Evolutionary conservation across 164 flowering plant genomes (phyloP).

Genomic region (Magnolia kwangsiensis): DNA sequence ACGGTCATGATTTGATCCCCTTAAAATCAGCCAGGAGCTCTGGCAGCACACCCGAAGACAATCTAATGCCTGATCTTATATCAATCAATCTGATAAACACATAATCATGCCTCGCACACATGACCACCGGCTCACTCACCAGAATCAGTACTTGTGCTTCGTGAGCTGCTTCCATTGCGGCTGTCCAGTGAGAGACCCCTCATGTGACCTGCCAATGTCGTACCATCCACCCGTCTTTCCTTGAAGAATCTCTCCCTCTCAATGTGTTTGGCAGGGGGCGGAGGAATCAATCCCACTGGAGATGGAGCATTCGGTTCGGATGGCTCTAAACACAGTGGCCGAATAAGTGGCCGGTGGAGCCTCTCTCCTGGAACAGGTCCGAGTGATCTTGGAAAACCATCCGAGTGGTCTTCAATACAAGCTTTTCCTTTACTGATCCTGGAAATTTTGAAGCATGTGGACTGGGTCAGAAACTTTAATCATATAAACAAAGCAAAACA

Average conservation of each 20-base stretch:
- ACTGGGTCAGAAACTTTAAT: too few relatives aligned
- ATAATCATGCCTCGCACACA: not conserved
- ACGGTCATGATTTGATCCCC: not conserved
- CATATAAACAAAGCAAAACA: too few relatives aligned
- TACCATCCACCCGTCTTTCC: slow-evolving; percentile 58
- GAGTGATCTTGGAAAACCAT: slow-evolving; percentile 39
- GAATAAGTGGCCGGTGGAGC: slow-evolving; percentile 69
- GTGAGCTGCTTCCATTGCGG: slow-evolving; percentile 69
- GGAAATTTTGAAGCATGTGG: slow-evolving; percentile 6
- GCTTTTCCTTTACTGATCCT: slow-evolving; percentile 95
- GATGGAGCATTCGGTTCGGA: slow-evolving; percentile 20
- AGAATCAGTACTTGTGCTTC: slow-evolving; percentile 60
- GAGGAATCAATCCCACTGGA: slow-evolving; percentile 57
- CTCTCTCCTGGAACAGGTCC: slow-evolving; percentile 47
- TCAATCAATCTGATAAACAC: not conserved
- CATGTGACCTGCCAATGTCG: slow-evolving; percentile 44
- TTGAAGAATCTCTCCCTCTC: slow-evolving; percentile 88
- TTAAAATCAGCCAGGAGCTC: not conserved
- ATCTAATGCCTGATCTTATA: not conserved
- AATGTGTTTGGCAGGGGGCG: slow-evolving; percentile 81
- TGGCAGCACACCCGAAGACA: not conserved
- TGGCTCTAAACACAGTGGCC: slow-evolving; percentile 51
- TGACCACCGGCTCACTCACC: slow-evolving; percentile 38
- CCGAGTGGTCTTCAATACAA: slow-evolving; percentile 42
- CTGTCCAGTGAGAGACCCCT: slow-evolving; percentile 71